Evolutionary conservation across 371 early-diverging fungal genomes (phyloP), one percentile per base, ranked within the genome.

Genomic region (Apophysomyces ossiformis): DNA sequence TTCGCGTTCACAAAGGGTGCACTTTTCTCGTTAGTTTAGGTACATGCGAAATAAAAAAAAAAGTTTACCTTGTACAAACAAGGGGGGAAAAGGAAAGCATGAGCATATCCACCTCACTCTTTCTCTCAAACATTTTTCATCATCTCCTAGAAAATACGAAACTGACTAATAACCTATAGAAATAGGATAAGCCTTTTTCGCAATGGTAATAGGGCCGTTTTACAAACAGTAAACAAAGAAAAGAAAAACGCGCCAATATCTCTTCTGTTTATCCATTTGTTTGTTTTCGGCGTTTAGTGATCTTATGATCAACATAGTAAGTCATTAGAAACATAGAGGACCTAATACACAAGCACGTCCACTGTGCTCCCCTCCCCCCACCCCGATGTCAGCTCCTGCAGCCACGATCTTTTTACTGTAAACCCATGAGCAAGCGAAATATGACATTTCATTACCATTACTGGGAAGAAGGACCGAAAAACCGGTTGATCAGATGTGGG

Each of bases 331-430:
- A 41, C 41, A 4, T 41, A 13, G 32, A 26, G 32, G 32, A 26
- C 32, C 1, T 26, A 26, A 26, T 26, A 26, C 32, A 26, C 32
- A 26, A 3, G 32, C 32, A 26, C 32, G 32, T 26, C 32, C 32
- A 12, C 13, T 45, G n/a, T 45, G n/a, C 16, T 45, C 15, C 5
- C 15, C 43, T 43, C n/a, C 18, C 18, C 47, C 47, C 13, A 13
- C 4, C n/a, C 9, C 21, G 15, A 43, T n/a, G 16, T 45, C 46
- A 13, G 5, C 46, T 50, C 54, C 54, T 50, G 54, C 54, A 50
- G 54, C 16, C 54, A 50, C 54, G 54, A 50, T 50, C 54, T 50
- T 50, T 50, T 32, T 50, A 50, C 54, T 50, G 54, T 21, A n/a
- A 21, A 18, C 21, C 54, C 5, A 50, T 50, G 54, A 21, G 41